Conservation (phyloP, 805 yeast genomes). For the Helenozyma baotianmanensis region DNA sequence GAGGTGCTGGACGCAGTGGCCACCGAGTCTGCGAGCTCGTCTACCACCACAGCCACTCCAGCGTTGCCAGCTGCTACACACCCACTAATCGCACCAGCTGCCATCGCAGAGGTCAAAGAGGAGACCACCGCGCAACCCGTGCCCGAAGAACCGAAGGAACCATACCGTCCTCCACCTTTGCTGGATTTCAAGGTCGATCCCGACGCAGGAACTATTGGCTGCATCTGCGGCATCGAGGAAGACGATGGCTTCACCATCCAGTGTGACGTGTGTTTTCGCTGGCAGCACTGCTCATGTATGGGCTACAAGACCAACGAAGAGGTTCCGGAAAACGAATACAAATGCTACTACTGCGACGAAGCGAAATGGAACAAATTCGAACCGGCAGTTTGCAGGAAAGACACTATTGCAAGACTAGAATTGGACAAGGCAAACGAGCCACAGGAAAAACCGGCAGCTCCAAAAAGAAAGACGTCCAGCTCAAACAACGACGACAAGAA, state of each 20-base stretch:
- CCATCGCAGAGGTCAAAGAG: too few species aligned
- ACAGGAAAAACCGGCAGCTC: constrained; percentile 8
- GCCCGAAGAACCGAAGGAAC: background rate
- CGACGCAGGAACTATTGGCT: constrained; percentile 82
- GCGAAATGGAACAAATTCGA: constrained; percentile 41
- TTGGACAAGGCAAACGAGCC: constrained; percentile 21
- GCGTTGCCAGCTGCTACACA: background rate
- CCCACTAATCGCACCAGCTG: background rate
- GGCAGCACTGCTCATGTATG: constrained; percentile 96
- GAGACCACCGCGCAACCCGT: background rate
- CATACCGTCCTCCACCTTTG: constrained; percentile 26
- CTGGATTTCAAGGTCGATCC: constrained; percentile 62
- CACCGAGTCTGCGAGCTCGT: too few species aligned
- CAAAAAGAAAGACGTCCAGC: constrained; percentile 17
- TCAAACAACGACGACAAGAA: constrained; percentile 29
- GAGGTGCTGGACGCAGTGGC: too few species aligned
- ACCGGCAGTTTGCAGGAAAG: constrained; percentile 27
- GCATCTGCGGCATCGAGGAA: constrained; percentile 81
- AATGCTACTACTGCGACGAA: constrained; percentile 71
- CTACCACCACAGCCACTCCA: background rate
- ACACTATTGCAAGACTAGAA: constrained; percentile 29
- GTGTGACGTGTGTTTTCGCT: constrained; percentile 85
- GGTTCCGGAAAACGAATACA: constrained; percentile 73
- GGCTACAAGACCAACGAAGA: constrained; percentile 65
- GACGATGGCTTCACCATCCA: constrained; percentile 95